Conservation (phyloP, 2,329 filamentous ascomycete species). For the Claviceps humidiphila region DNA sequence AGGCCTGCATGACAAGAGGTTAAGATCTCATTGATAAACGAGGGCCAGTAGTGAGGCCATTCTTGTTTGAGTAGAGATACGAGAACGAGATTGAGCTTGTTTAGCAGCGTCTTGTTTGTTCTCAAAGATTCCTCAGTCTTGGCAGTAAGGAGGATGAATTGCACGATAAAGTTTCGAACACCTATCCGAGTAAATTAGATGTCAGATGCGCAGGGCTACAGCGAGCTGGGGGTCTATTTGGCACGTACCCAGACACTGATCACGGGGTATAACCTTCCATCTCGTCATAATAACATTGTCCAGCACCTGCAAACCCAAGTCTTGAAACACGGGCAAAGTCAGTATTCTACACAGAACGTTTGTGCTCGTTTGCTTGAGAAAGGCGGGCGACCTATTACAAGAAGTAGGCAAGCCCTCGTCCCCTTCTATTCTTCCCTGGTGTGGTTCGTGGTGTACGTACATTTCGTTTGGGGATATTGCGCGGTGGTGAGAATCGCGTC, state of each 20-base stretch:
- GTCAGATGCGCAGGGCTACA: neutral
- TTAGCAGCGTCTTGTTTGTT: slow-evolving; percentile 76
- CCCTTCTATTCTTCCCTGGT: neutral
- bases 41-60: slow-evolving; percentile 99
- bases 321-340: slow-evolving; percentile 29
- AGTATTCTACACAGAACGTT: slow-evolving; percentile 1
- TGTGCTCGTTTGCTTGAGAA: neutral
- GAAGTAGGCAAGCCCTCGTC: neutral
- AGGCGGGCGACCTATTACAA: neutral
- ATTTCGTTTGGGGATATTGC: slow-evolving; percentile 92
- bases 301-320: slow-evolving; percentile 87
- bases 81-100: slow-evolving; percentile 96
- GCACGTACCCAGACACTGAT: slow-evolving; percentile 76
- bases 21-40: slow-evolving; percentile 99
- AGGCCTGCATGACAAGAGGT: slow-evolving; percentile 89
- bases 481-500: slow-evolving; percentile 93
- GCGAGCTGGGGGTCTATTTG: neutral
- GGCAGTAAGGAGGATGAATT: slow-evolving; percentile 93
- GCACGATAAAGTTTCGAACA: slow-evolving; percentile 97
- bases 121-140: slow-evolving; percentile 78
- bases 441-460: slow-evolving; percentile 34
- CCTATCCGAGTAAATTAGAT: slow-evolving; percentile 36
- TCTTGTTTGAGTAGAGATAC: slow-evolving; percentile 98
- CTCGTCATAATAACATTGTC: slow-evolving; percentile 98
- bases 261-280: slow-evolving; percentile 94